phyloP scores from a whole-genome alignment of 192 early-diverging fungal genomes.

The Coemansia asiatica region DNA sequence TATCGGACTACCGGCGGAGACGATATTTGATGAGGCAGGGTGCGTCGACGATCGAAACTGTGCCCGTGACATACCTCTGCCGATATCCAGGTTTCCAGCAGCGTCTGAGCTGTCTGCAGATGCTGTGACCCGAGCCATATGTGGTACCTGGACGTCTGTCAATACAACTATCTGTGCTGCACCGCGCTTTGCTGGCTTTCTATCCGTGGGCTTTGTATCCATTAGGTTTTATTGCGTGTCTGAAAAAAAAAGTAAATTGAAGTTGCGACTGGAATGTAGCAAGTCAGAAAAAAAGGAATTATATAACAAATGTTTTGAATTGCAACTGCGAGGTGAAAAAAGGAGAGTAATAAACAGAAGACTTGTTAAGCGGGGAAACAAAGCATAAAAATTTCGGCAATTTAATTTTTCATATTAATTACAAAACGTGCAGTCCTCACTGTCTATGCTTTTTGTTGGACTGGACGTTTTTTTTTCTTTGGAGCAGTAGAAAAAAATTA shows the following conservation, averaged over 20 bases:
- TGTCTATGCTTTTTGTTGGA: background rate
- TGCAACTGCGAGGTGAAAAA: slow-evolving; percentile 4
- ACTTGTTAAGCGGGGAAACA: background rate
- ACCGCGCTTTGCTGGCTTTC: slow-evolving; percentile 14
- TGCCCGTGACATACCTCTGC: slow-evolving; percentile 23
- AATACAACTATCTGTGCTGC: slow-evolving; percentile 18
- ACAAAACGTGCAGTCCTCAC: background rate
- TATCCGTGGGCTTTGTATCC: background rate
- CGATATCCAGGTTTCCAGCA: slow-evolving; percentile 1
- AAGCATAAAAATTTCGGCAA: background rate
- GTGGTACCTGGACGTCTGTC: slow-evolving; percentile 29
- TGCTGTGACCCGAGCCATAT: slow-evolving; percentile 21
- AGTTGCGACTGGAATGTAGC: background rate
- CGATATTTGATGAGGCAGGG: background rate
- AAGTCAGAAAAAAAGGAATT: background rate
- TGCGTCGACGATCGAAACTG: slow-evolving; percentile 17
- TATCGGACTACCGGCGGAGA: slow-evolving; percentile 19
- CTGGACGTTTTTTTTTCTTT: no score
- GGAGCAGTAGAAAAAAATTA: no score
- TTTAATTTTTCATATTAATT: no score
- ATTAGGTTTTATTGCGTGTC: no score
- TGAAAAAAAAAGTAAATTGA: no score
- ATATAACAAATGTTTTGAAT: background rate
- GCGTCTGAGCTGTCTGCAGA: background rate
- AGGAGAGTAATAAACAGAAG: background rate